Base-by-base conservation (phyloP, 225 moss, liverwort and hornwort genomes). In the Bryum argenteum region DNA sequence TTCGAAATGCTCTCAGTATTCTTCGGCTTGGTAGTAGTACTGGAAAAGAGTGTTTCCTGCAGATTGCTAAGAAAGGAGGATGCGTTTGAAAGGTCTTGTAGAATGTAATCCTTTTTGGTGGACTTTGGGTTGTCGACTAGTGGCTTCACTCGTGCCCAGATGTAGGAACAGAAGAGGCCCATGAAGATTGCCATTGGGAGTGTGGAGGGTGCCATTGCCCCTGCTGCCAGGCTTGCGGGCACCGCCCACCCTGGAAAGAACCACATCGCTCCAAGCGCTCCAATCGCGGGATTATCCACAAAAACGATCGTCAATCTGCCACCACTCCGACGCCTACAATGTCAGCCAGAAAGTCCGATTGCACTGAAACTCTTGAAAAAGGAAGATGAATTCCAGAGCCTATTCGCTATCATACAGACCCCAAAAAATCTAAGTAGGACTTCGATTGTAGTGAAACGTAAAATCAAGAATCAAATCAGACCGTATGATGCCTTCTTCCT, bases 131-230 rank as follows among this genome's bases (percentile, higher is more conserved):
- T 59, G 40, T 81, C 59, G n/a, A 87, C 75, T 54, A 75, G 69
- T n/a, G 87, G 87, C 81, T 77, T 84, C 50, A 81, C 54, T 39
- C 84, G 70, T 38, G 81, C 76, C 87, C 87, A 87, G 22, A 87
- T 37, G 28, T 81, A 87, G 3, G 87, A 71, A 23, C 71, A 68
- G 12, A 79, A 65, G 55, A 87, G 72, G 58, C 87, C 87, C 59
- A 65, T 77, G 14, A 87, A 14, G 18, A 84, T 58, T 4, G 87
- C 87, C 1, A 53, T 79, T 1, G 87, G 81, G 24, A 87, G 63
- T 13, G 86, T 60, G 1, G 82, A 77, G 4, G 67, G 18, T 76
- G 62, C 85, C 74, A 76, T 52, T 8, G 85, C 9, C 13, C 66
- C 75, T 22, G 69, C 48, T 48, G 48, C 48, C 3, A 16, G 16